phyloP scores from a whole-genome alignment of 129 eudicot species.

The Apium graveolens region DNA sequence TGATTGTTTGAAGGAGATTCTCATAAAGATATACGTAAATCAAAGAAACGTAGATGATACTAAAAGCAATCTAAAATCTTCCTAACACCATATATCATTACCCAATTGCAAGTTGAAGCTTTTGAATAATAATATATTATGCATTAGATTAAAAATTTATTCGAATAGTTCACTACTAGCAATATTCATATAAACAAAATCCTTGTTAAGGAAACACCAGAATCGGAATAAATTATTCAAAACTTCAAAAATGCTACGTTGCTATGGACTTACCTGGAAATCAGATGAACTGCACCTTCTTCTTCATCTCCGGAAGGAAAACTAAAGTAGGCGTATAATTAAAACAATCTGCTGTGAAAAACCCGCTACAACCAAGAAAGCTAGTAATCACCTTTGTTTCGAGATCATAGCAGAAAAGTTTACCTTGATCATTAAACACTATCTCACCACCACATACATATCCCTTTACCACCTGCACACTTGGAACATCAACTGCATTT shows the following conservation, averaged over 20 bases:
- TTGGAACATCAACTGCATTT: slow-evolving; percentile 1
- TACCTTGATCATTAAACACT: not conserved
- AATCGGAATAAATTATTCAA: not conserved
- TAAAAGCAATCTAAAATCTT: not conserved
- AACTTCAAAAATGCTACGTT: not conserved
- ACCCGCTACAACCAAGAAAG: not conserved
- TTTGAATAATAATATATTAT: not conserved
- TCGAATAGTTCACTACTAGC: not conserved
- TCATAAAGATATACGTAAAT: not conserved
- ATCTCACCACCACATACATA: not conserved
- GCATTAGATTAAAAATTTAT: not conserved
- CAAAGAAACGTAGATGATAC: no score
- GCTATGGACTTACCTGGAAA: not conserved
- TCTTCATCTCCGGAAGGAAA: not conserved
- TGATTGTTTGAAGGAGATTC: not conserved
- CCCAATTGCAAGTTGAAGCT: not conserved
- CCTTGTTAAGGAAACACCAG: not conserved
- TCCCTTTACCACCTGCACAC: not conserved
- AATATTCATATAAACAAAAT: no score
- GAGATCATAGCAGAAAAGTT: not conserved
- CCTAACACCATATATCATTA: not conserved
- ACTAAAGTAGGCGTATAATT: not conserved
- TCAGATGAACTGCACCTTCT: not conserved
- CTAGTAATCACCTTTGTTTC: not conserved
- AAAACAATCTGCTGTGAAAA: not conserved